Conservation (phyloP, 257 asterid genomes). For the Plectranthus barbatus region DNA sequence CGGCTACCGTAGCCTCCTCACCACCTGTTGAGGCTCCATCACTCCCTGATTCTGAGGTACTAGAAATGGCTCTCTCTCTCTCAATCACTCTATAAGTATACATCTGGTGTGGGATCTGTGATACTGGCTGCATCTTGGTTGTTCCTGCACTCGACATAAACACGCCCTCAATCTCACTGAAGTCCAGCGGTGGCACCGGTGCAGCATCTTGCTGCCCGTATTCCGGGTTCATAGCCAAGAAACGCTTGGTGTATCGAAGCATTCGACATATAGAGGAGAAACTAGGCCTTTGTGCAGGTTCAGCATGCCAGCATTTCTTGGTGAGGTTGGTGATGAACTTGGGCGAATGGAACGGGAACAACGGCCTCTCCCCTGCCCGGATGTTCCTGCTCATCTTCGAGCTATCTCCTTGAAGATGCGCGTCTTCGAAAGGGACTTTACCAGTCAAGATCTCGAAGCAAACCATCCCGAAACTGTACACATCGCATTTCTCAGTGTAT, state of each 20-base stretch:
- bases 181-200: slow-evolving; percentile 47
- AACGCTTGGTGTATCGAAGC: slow-evolving; percentile 57
- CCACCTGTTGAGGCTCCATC: slow-evolving; percentile 60
- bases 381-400: slow-evolving; percentile 68
- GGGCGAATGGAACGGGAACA: slow-evolving; percentile 73
- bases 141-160: no score
- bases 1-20: slow-evolving; percentile 24
- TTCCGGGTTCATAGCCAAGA: slow-evolving; percentile 39
- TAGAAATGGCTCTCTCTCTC: slow-evolving; percentile 41
- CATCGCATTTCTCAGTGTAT: slow-evolving; percentile 61
- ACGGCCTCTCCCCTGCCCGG: slow-evolving; percentile 82
- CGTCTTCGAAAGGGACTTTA: slow-evolving; percentile 81
- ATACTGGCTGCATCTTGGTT: slow-evolving; percentile 17
- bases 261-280: slow-evolving; percentile 51
- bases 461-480: slow-evolving; percentile 85
- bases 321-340: slow-evolving; percentile 43
- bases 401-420: slow-evolving; percentile 72
- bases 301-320: slow-evolving; percentile 42
- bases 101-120: slow-evolving; percentile 68
- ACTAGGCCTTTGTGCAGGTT: slow-evolving; percentile 38
- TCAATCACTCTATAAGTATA: slow-evolving; percentile 62
- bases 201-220: slow-evolving; percentile 47
- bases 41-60: slow-evolving; percentile 69
- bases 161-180: slow-evolving; percentile 34
- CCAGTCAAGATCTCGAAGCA: slow-evolving; percentile 81